Conservation (phyloP, 1,284 basidiomycete genomes). For the Microbotryum violaceum region DNA sequence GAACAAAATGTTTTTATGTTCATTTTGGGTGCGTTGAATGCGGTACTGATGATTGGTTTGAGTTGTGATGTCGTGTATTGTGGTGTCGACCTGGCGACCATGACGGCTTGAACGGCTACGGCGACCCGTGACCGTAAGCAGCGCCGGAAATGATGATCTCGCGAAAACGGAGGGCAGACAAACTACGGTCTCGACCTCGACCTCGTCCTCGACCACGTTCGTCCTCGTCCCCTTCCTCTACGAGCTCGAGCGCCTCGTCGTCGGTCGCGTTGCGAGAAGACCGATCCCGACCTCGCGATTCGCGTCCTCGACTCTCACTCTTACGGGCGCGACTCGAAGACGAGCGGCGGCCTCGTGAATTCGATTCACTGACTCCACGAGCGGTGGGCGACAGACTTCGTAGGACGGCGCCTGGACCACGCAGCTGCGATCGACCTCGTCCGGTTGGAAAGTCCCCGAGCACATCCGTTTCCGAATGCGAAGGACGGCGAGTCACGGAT, state of each 20-base stretch:
- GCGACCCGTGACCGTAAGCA: slow-evolving; percentile 10
- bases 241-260: slow-evolving; percentile 11
- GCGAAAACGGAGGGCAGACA: neutral
- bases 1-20: no score
- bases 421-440: slow-evolving; percentile 17
- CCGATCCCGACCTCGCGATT: slow-evolving; percentile 1
- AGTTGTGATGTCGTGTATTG: no score
- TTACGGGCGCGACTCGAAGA: slow-evolving; percentile 8
- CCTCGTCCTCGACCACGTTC: neutral
- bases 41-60: no score
- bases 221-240: slow-evolving; percentile 3
- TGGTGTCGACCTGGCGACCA: no score
- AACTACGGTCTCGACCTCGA: slow-evolving; percentile 6
- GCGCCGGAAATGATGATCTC: slow-evolving; percentile 8
- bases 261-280: neutral
- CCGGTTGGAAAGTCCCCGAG: neutral
- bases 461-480: neutral
- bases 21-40: no score
- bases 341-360: neutral
- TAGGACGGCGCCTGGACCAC: slow-evolving; percentile 15
- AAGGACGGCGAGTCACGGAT: slow-evolving; percentile 9
- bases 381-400: slow-evolving; percentile 11
- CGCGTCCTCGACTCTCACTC: slow-evolving; percentile 3
- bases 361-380: neutral
- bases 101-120: no score